Base-by-base conservation (phyloP, 257 asterid genomes). In the Lycium ferocissimum region DNA sequence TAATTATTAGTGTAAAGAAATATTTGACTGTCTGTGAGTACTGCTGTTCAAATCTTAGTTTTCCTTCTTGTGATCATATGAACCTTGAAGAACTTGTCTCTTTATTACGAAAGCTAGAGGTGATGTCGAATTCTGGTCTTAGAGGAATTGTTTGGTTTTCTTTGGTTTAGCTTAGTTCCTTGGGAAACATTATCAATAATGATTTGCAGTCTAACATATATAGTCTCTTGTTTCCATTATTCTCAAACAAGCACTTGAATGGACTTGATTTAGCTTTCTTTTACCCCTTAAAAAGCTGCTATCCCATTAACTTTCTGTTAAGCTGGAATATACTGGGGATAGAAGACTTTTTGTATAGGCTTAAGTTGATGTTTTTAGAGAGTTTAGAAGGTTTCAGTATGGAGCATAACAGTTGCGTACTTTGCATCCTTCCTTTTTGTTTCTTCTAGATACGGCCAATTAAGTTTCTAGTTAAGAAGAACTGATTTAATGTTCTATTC, bases 401-500 rank as follows among this genome's bases (percentile, higher is more conserved):
- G 17, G n/a, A 6, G 56, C 26, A 35, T 70, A 71, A 6, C 13
- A 37, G 45, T 40, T 47, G 20, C 13, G 79, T 12, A 11, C n/a
- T 14, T 71, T 5, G 26, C 51, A 15, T 75, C 18, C 37, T 51
- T 11, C 40, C 40, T 35, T 20, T 76, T 14, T 14, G 26, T 45
- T 45, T 56, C 14, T 53, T 35, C 54, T 15, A 37, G 47, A 81
- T 63, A 82, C 2, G 85, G 83, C 13, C 43, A 43, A 72, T 38
- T 69, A 26, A 62, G 70, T 62, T 82, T 58, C 37, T 58, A 47
- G 80, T 20, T 18, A 3, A 54, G n/a, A 38, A 14, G 65, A 83
- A 71, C 58, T 73, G 57, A 13, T 38, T 70, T 79, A 62, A 63
- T 86, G 35, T 85, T 45, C 86, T 84, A 6, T 86, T 87, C 95